Base-by-base conservation (phyloP, 495 filamentous ascomycete species). In the Penicillium nucicola region DNA sequence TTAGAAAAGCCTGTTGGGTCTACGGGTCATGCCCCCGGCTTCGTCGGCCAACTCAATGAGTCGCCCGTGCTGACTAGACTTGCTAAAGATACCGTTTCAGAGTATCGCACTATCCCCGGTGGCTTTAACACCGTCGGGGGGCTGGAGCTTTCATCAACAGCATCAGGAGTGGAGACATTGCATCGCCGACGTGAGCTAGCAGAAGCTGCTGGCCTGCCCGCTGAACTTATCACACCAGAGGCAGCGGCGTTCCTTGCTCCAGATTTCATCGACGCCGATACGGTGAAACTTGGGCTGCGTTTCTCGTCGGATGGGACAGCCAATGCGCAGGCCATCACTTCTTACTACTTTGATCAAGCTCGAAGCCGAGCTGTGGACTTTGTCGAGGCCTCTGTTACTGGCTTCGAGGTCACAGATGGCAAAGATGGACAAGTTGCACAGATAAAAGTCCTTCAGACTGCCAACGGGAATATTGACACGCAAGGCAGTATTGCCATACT, bases 41-140 rank as follows among this genome's bases (percentile, higher is more conserved):
- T 68, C 28, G 59, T 70, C n/a, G 67, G 65, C 32, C 67, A 70
- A 32, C 60, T 65, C 42, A 70, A 70, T 30, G 67, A 68, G 48
- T 70, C 67, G 7, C 40, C 58, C 0, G 59, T 64, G 3, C 39
- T 70, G 32, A 68, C 65, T 2, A 53, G 46, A 3, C 61, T 70
- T 5, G 63, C 67, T 1, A 60, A 64, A 31, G 65, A 68, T 5
- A 67, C 55, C 4, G 65, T 68, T 5, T 55, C 50, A 1, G 65
- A 67, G 25, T 68, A 70, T 44, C 31, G 52, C 25, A 52, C 58
- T 19, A 50, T 70, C 8, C 64, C 65, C 0, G 58, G 46, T 32
- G 65, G 63, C 2, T 64, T 69, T 23, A 53, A 65, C 18, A 28
- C 44, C n/a, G 61, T 68, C 8, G 67, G 67, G 2, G 65, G 67